Evolutionary conservation across 2,329 filamentous ascomycete species (phyloP), one percentile per base, ranked within the genome.

Genomic region (Alternaria rosae): DNA sequence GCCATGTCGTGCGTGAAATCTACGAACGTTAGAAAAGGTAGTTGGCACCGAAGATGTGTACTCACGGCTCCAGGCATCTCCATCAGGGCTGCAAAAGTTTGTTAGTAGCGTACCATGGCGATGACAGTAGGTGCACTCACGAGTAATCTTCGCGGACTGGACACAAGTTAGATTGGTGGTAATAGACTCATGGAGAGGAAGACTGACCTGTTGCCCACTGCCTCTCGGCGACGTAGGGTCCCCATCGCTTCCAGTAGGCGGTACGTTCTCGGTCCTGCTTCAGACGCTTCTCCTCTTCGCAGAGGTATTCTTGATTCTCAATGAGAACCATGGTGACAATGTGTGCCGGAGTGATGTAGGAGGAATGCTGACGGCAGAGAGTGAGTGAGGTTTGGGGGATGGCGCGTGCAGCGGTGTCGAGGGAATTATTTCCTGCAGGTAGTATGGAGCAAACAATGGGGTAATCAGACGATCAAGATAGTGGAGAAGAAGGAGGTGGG

Each of bases 161-260:
- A 61, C 54, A 64, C 41, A 62, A 57, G 68, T 81, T 71, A 81
- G 78, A 67, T 58, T 54, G 25, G 21, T 17, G 30, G 48, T 21
- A 51, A 41, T 12, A 48, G 0, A 42, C 43, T 20, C 21, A 59
- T 20, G 17, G 30, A 35, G 25, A 26, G 20, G 23, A 41, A 57
- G 10, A 70, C 87, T 77, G 82, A 91, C 92, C 93, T 70, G 93
- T 97, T 60, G 94, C 93, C 94, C 94, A 97, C 84, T 97, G 94
- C 76, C 94, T 86, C 84, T 98, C 94, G 57, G 94, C 89, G 72
- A 97, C 90, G 76, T 97, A 98, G 23, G 94, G 91, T 57, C 94
- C 94, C 93, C 94, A 97, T 88, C 91, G 93, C 88, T 98, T 98
- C 94, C 94, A 98, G 84, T 98, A 98, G 80, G 92, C 94, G 68